These are phyloP conservation scores for Nadsonia commutata DNA, from an alignment of 1,139 yeast species.

Conservation along the genomic window DNA sequence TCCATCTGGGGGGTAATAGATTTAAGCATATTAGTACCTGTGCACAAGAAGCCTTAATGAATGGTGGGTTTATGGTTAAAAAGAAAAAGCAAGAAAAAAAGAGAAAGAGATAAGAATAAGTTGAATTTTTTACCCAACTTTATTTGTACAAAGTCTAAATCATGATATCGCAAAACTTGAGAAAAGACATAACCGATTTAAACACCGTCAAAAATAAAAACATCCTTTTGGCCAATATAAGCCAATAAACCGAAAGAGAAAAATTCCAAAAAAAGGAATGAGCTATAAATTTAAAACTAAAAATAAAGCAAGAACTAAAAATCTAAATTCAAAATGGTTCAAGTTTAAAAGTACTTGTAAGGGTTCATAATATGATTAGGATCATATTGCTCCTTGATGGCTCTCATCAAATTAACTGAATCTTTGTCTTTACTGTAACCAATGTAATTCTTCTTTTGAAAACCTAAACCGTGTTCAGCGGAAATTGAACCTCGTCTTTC, in stretches of 20 bases:
- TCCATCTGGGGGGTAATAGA: constrained; percentile 68
- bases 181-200: too few relatives aligned
- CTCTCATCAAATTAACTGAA: constrained; percentile 61
- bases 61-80: constrained; percentile 31
- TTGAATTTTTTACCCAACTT: too few relatives aligned
- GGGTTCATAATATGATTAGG: constrained; percentile 88
- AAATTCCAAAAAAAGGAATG: too few relatives aligned
- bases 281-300: too few relatives aligned
- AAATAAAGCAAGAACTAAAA: too few relatives aligned
- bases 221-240: too few relatives aligned
- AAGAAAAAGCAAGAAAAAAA: constrained; percentile 4
- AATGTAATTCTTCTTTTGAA: constrained; percentile 83
- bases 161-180: too few relatives aligned
- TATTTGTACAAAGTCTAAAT: too few relatives aligned
- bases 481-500: constrained; percentile 73
- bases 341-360: constrained; percentile 45
- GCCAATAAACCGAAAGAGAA: too few relatives aligned
- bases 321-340: too few relatives aligned
- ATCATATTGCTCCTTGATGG: constrained; percentile 62
- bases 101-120: constrained; percentile 1
- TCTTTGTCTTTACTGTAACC: constrained; percentile 63
- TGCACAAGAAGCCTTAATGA: constrained; percentile 62
- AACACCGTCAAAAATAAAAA: too few relatives aligned
- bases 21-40: constrained; percentile 77
- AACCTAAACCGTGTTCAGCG: constrained; percentile 95